Conservation (phyloP, 179 eudicot genomes). For the Carnegiea gigantea region DNA sequence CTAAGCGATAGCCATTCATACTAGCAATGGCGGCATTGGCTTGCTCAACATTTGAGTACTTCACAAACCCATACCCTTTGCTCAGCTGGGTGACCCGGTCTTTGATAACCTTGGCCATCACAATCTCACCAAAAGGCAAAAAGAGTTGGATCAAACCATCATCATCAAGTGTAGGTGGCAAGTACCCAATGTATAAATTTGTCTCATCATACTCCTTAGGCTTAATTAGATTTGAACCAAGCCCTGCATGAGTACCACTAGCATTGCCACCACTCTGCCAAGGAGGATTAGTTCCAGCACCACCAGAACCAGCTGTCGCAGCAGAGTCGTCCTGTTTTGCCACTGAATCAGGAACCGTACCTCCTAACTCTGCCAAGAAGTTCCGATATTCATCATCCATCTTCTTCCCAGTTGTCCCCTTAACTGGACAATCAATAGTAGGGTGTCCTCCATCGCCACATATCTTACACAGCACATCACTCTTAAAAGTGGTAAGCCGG, state of each 20-base stretch:
- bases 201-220: slow-evolving; percentile 76
- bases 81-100: slow-evolving; percentile 65
- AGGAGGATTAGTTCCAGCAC: slow-evolving; percentile 52
- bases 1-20: slow-evolving; percentile 70
- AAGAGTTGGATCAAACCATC: slow-evolving; percentile 59
- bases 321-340: slow-evolving; percentile 40
- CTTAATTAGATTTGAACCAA: slow-evolving; percentile 46
- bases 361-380: slow-evolving; percentile 91
- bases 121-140: slow-evolving; percentile 67
- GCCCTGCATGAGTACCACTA: slow-evolving; percentile 45
- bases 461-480: slow-evolving; percentile 79
- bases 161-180: slow-evolving; percentile 73
- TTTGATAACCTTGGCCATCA: slow-evolving; percentile 68
- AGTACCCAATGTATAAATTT: slow-evolving; percentile 68
- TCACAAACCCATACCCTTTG: slow-evolving; percentile 91
- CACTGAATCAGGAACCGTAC: slow-evolving; percentile 68
- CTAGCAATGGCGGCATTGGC: slow-evolving; percentile 60
- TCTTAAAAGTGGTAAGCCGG: slow-evolving; percentile 66
- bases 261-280: slow-evolving; percentile 49
- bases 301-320: slow-evolving; percentile 40
- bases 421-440: slow-evolving; percentile 88
- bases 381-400: slow-evolving; percentile 93
- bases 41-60: slow-evolving; percentile 51
- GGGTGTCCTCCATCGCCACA: slow-evolving; percentile 98
- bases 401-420: slow-evolving; percentile 79